phyloP scores from a whole-genome alignment of 2,329 filamentous ascomycete genomes.

The Plectosphaerella cucumerina region DNA sequence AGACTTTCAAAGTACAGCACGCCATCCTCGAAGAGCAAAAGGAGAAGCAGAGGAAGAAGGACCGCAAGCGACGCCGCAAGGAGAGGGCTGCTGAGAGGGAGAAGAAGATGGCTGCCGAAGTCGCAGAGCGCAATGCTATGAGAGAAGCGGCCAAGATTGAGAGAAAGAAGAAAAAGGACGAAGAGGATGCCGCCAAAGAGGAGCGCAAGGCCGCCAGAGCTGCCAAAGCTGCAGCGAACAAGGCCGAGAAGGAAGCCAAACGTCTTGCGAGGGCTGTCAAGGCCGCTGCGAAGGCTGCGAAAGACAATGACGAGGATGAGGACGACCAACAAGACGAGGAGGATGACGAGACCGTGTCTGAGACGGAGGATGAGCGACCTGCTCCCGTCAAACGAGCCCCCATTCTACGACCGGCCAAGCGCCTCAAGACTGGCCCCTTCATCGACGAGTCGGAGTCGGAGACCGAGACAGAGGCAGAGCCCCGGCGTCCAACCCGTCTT shows the following conservation, averaged over 20 bases:
- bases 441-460: background rate
- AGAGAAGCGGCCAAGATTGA: too few species aligned
- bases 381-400: background rate
- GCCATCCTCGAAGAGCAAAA: background rate
- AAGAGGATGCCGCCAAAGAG: background rate
- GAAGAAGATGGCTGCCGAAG: too few species aligned
- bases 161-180: background rate
- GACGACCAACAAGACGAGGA: conserved; percentile 5
- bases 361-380: conserved; percentile 1
- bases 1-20: background rate
- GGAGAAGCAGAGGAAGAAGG: background rate
- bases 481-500: background rate
- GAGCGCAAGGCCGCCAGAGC: background rate
- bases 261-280: conserved; percentile 1
- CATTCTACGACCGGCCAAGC: background rate
- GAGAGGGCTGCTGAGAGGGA: background rate
- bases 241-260: background rate
- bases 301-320: background rate
- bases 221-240: background rate
- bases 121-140: too few species aligned
- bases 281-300: background rate
- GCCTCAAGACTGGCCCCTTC: background rate
- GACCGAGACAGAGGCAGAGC: too few species aligned
- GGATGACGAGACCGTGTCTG: background rate
- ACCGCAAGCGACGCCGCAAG: background rate